A percentile compares a stretch with the other conserved stretches of the same genome.
These are phyloP conservation scores for Panaeolus cyanescens DNA, from an alignment of 768 basidiomycete genomes.

Conservation along the genomic window DNA sequence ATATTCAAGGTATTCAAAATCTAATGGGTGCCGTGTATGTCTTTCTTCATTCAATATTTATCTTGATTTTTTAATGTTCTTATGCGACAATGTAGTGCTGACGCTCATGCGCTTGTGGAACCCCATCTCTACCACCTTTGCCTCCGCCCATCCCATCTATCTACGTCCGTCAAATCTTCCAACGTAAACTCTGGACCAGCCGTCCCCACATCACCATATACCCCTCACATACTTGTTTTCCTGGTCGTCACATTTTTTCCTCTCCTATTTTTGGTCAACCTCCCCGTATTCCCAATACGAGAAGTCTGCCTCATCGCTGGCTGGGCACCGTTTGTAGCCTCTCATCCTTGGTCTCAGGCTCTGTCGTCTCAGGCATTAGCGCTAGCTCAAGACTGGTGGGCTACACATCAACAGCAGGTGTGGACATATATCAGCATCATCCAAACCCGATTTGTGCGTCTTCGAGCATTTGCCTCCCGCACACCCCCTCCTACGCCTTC, in stretches of 20 bases:
- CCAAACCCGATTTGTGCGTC: background rate
- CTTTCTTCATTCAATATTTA: background rate
- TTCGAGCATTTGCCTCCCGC: background rate
- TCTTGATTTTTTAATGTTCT: background rate
- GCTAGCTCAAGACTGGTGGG: background rate
- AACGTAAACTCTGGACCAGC: conserved; percentile 11
- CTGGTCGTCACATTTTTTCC: conserved; percentile 51
- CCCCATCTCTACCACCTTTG: conserved; percentile 54
- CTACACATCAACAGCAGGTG: background rate
- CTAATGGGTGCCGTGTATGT: conserved; percentile 83
- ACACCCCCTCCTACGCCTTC: background rate
- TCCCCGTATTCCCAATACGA: conserved; percentile 51
- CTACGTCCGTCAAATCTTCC: conserved; percentile 14
- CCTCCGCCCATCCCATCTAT: conserved; percentile 45
- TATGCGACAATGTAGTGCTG: conserved; percentile 47
- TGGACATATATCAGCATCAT: background rate
- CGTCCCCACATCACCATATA: conserved; percentile 44
- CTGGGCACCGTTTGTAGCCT: conserved; percentile 49
- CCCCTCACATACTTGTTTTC: conserved; percentile 52
- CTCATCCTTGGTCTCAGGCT: conserved; percentile 47
- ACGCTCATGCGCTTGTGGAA: conserved; percentile 53
- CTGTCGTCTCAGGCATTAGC: conserved; percentile 24
- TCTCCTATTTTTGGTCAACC: conserved; percentile 45
- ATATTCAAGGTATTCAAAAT: conserved; percentile 88
- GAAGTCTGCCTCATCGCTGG: conserved; percentile 48